Evolutionary conservation across 768 basidiomycete genomes (phyloP), one percentile per base, ranked within the genome.

Genomic region (Auriscalpium microsporum): DNA sequence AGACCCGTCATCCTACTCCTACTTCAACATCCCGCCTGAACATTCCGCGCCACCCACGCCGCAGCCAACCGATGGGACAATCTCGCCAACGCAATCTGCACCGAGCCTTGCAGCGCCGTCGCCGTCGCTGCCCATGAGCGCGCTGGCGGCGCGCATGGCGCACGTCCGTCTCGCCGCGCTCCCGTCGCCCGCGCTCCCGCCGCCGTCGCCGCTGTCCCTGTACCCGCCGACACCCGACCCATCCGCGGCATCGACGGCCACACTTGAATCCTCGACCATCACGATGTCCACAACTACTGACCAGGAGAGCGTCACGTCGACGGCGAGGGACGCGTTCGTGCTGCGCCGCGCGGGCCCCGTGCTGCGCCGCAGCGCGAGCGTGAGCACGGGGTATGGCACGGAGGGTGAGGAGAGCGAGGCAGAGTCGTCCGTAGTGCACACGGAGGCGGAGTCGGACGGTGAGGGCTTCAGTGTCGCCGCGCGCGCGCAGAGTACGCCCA

Each of bases 371-470:
- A 37, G 19, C 11, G 51, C 35, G 28, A 28, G 28, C 28, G 28
- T 28, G 2, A 28, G 28, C 28, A 28, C 28, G 14, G 57, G 56
- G 33, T 50, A 37, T 1, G 59, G 55, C 23, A 52, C 59, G 5
- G 59, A 60, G 51, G 49, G 52, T n/a, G 58, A 58, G 42, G 59
- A 59, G 56, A 59, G 58, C 17, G 58, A 60, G 50, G 49, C 56
- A 6, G 58, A 58, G 35, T 59, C 58, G 8, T 58, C 53, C 34
- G 56, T 58, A 37, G 59, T 55, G 51, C 59, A 56, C 46, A 61
- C 58, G 7, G 60, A 61, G 28, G 55, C 55, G 16, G 60, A 61
- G 47, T 59, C 57, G 1, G 59, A 59, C 11, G 48, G 51, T 35
- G 58, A 59, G 50, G 40, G 40, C 40, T 42, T 34, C 34, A 16